A percentile compares a stretch with the other conserved stretches of the same genome.
These are phyloP conservation scores for Cercophora scortea DNA, from an alignment of 495 filamentous ascomycete species.

Conservation along the genomic window DNA sequence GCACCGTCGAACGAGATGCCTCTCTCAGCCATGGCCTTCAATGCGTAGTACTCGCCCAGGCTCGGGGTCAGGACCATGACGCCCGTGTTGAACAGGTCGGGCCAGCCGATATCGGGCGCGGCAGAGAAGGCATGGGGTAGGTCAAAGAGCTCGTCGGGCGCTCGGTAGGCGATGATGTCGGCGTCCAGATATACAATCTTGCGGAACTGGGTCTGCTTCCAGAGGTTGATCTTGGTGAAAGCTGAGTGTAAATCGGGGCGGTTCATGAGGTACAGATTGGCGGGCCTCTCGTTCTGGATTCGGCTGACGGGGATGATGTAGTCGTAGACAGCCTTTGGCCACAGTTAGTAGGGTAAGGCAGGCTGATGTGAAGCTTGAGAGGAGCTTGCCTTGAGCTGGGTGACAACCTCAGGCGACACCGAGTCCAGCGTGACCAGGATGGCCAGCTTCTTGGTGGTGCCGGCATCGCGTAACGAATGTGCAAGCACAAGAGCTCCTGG, in stretches of 20 bases:
- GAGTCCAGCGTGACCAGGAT: constrained; percentile 73
- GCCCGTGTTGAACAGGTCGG: constrained; percentile 95
- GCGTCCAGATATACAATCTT: constrained; percentile 90
- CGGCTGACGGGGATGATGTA: constrained; percentile 77
- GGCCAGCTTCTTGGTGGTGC: constrained; percentile 77
- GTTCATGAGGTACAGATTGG: constrained; percentile 86
- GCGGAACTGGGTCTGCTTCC: constrained; percentile 83
- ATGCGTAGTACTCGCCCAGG: constrained; percentile 76
- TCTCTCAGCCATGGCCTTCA: constrained; percentile 71
- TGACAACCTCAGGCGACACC: constrained; percentile 62
- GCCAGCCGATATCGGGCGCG: constrained; percentile 95
- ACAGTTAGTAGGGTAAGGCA: constrained; percentile 3
- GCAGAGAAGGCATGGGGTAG: constrained; percentile 74
- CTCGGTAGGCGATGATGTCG: constrained; percentile 77
- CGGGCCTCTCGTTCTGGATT: constrained; percentile 65
- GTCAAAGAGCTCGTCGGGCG: constrained; percentile 87
- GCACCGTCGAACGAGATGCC: constrained; percentile 96
- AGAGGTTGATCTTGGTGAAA: constrained; percentile 94
- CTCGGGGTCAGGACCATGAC: constrained; percentile 87
- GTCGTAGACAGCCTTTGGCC: constrained; percentile 68
- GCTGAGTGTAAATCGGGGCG: constrained; percentile 81
- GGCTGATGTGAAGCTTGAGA: constrained; percentile 5
- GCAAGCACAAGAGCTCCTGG: constrained; percentile 87
- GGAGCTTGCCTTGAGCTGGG: constrained; percentile 58
- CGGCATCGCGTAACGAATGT: constrained; percentile 88